phyloP scores from a whole-genome alignment of 768 basidiomycete species.

The Pisolithus tinctorius region DNA sequence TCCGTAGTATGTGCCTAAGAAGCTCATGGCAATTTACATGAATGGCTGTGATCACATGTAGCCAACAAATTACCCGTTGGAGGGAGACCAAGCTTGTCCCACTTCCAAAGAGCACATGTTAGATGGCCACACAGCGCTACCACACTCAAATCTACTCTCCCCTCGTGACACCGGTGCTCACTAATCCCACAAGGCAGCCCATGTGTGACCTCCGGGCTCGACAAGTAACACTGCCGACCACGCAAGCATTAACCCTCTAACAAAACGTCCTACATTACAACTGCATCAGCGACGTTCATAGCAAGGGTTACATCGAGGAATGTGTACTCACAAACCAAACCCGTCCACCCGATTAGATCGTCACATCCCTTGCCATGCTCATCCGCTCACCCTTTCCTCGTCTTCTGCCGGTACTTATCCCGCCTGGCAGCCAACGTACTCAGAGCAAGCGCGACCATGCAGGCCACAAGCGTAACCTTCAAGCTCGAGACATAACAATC shows the following conservation, averaged over 20 bases:
- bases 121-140: no score
- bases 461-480: constrained; percentile 37
- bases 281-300: neutral
- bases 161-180: neutral
- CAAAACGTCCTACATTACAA: constrained; percentile 11
- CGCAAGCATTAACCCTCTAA: constrained; percentile 43
- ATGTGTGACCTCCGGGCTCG: constrained; percentile 44
- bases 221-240: constrained; percentile 55
- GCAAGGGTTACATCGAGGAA: neutral
- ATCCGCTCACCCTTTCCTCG: neutral
- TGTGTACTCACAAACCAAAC: neutral
- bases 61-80: no score
- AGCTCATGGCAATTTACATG: no score
- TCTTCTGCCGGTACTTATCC: constrained; percentile 14
- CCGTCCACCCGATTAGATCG: neutral
- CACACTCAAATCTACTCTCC: neutral
- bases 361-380: neutral
- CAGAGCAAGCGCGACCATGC: constrained; percentile 28
- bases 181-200: constrained; percentile 31
- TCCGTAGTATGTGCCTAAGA: no score
- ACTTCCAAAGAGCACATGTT: neutral
- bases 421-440: constrained; percentile 33
- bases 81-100: no score
- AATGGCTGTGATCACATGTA: no score
- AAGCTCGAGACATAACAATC: constrained; percentile 56